These are phyloP conservation scores for Syzygium grande DNA, from an alignment of 345 rosid species.

Conservation along the genomic window DNA sequence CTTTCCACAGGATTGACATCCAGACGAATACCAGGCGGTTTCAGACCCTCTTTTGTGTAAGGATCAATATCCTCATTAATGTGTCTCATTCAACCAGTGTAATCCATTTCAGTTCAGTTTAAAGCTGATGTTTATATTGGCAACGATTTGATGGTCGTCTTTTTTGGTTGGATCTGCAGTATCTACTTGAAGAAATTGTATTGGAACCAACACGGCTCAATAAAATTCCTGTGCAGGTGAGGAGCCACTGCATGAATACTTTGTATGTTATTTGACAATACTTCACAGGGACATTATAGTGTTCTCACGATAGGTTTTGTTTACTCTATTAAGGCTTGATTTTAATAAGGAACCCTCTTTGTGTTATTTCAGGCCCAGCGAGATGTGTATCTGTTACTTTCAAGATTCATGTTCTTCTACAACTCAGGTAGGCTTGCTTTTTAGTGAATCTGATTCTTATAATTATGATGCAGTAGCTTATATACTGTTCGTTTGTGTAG, in stretches of 20 bases:
- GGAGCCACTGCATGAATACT: not conserved
- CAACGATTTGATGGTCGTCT: not conserved
- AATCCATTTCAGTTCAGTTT: not conserved
- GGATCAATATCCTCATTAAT: conserved; percentile 1
- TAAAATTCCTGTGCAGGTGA: conserved; percentile 82
- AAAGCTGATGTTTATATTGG: not conserved
- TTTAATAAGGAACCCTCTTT: not conserved
- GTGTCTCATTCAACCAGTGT: not conserved
- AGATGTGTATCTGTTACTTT: conserved; percentile 73
- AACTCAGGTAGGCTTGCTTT: conserved; percentile 48
- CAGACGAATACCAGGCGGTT: conserved; percentile 83
- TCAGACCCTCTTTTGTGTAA: conserved; percentile 71
- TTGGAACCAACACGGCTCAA: conserved; percentile 49
- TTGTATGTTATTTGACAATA: not conserved
- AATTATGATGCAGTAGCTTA: not conserved
- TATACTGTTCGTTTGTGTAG: not conserved
- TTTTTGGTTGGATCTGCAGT: conserved; percentile 27
- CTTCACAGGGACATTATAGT: not conserved
- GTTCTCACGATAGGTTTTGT: not conserved
- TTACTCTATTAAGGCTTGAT: not conserved
- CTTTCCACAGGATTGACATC: conserved; percentile 74
- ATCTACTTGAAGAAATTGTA: conserved; percentile 89
- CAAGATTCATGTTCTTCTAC: conserved; percentile 88
- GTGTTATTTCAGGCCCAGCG: conserved; percentile 60
- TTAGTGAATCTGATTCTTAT: not conserved